phyloP scores from a whole-genome alignment of 345 rosid species.

The Noccaea bulbosa region DNA sequence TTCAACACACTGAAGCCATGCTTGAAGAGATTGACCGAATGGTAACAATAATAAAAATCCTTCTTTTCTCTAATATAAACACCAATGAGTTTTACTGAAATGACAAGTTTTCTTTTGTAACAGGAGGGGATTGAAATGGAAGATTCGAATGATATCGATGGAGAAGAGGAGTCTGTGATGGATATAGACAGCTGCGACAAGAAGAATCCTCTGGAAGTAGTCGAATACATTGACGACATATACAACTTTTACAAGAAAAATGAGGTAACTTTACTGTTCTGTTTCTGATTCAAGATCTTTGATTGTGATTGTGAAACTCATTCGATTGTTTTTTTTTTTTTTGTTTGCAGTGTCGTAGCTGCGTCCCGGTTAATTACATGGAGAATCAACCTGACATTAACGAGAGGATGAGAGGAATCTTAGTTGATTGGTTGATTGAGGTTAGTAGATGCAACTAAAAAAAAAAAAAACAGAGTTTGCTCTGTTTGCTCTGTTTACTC shows the following conservation, averaged over 20 bases:
- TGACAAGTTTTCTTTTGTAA: neutral
- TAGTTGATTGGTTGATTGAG: constrained; percentile 96
- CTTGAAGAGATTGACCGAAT: constrained; percentile 83
- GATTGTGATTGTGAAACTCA: constrained; percentile 1
- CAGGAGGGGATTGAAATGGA: constrained; percentile 94
- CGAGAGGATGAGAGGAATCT: constrained; percentile 92
- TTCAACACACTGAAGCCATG: constrained; percentile 90
- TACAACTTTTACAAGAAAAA: constrained; percentile 68
- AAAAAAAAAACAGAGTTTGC: too few species aligned
- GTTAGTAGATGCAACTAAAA: constrained; percentile 32
- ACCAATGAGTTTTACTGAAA: neutral
- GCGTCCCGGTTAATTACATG: constrained; percentile 73
- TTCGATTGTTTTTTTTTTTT: constrained; percentile 22
- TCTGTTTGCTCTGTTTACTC: neutral
- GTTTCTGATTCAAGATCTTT: constrained; percentile 12
- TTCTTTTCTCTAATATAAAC: neutral
- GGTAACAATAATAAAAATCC: constrained; percentile 48
- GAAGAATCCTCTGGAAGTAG: constrained; percentile 74
- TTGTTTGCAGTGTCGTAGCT: constrained; percentile 55
- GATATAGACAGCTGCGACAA: constrained; percentile 81
- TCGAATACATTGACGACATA: constrained; percentile 79
- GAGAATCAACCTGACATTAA: constrained; percentile 73
- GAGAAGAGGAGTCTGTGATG: constrained; percentile 49
- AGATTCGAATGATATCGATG: constrained; percentile 48
- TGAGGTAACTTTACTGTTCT: constrained; percentile 56